phyloP scores from a whole-genome alignment of 805 yeast genomes.

The Yarrowia yakushimensis region DNA sequence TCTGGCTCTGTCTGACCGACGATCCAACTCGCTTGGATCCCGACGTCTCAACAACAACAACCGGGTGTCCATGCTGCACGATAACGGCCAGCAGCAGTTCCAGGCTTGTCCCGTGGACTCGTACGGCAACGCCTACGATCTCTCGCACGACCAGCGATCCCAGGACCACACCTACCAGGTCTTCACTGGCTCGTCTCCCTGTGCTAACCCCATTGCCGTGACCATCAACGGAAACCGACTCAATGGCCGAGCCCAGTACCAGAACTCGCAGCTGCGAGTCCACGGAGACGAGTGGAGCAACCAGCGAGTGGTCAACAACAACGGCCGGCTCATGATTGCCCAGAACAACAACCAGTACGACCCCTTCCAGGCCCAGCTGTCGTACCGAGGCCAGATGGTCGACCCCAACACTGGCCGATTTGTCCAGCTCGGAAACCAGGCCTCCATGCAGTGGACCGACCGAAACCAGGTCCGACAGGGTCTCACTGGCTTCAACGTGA shows the following conservation, averaged over 20 bases:
- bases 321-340: conserved; percentile 7
- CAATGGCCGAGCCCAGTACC: conserved; percentile 12
- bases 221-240: conserved; percentile 2
- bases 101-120: conserved; percentile 13
- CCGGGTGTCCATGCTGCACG: not conserved
- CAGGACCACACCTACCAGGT: conserved; percentile 10
- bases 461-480: conserved; percentile 12
- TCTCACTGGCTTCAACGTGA: not conserved
- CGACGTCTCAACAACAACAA: not conserved
- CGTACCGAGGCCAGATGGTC: conserved; percentile 15
- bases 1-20: conserved; percentile 5
- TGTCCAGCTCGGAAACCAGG: conserved; percentile 9
- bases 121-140: not conserved
- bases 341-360: not conserved
- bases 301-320: conserved; percentile 7
- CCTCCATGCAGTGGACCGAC: conserved; percentile 5
- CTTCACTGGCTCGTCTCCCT: not conserved
- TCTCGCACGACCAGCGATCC: conserved; percentile 1
- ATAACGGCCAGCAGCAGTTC: conserved; percentile 14
- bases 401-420: conserved; percentile 3
- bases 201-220: conserved; percentile 9
- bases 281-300: not conserved
- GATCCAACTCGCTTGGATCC: conserved; percentile 2
- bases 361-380: conserved; percentile 4
- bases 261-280: conserved; percentile 3